These are phyloP conservation scores for Naegleria lovaniensis DNA, from an alignment of 208 protist species.

Conservation along the genomic window DNA sequence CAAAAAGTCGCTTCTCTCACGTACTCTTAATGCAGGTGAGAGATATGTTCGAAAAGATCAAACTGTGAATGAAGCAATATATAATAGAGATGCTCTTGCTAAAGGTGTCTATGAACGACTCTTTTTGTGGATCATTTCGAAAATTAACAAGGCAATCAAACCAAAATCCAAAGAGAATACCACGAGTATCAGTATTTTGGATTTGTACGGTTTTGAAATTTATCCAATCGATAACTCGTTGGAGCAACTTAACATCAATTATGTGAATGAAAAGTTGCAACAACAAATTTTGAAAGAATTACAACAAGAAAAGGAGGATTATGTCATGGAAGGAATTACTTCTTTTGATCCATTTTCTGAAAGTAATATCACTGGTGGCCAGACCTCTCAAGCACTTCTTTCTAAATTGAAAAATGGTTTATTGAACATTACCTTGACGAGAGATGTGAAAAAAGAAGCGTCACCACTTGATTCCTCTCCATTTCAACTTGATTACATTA, in stretches of 20 bases:
- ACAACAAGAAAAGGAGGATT: slow-evolving; percentile 32
- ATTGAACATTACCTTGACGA: neutral
- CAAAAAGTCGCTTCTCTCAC: slow-evolving; percentile 34
- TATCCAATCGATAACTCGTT: neutral
- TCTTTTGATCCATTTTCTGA: slow-evolving; percentile 66
- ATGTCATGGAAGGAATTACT: slow-evolving; percentile 54
- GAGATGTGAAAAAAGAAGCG: neutral
- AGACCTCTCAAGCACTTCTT: slow-evolving; percentile 40
- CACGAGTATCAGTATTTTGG: slow-evolving; percentile 58
- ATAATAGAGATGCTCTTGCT: slow-evolving; percentile 56
- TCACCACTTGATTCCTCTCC: too few relatives aligned
- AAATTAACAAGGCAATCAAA: slow-evolving; percentile 51
- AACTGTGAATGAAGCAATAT: slow-evolving; percentile 42
- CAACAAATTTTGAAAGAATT: neutral
- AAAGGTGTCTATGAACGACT: slow-evolving; percentile 64
- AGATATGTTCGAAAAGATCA: slow-evolving; percentile 38
- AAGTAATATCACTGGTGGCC: slow-evolving; percentile 60
- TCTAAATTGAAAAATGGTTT: neutral
- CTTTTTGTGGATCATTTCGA: slow-evolving; percentile 62
- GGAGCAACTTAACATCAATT: slow-evolving; percentile 17
- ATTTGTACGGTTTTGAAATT: slow-evolving; percentile 87
- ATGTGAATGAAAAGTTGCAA: slow-evolving; percentile 19
- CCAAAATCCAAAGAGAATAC: slow-evolving; percentile 6
- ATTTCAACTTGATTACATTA: neutral
- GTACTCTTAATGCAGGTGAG: neutral